A percentile compares a stretch with the other conserved stretches of the same genome.
Evolutionary conservation across 2,329 filamentous ascomycete genomes (phyloP).

Genomic region (Emergomyces orientalis): DNA sequence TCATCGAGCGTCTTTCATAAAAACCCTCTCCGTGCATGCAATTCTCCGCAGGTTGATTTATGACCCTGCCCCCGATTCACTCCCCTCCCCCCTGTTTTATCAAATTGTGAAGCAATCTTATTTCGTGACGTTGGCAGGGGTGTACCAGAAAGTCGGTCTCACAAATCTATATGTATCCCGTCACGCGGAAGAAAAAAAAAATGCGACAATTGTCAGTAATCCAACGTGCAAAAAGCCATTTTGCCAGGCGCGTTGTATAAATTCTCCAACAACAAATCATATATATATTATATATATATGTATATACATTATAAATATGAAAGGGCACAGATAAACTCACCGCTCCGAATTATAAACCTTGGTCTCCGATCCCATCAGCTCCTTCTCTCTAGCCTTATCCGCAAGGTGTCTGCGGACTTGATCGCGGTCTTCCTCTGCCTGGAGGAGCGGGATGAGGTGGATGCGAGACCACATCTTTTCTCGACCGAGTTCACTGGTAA

Average conservation of each 20-base stretch:
- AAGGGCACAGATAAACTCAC: conserved; percentile 43
- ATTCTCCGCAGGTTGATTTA: too few relatives aligned
- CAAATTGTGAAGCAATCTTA: conserved; percentile 26
- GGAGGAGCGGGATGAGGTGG: conserved; percentile 83
- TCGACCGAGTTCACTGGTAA: conserved; percentile 70
- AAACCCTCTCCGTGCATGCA: too few relatives aligned
- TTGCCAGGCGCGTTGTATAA: neutral
- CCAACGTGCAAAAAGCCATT: conserved; percentile 6
- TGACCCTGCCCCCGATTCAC: too few relatives aligned
- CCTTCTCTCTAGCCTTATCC: conserved; percentile 82
- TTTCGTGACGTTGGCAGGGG: conserved; percentile 55
- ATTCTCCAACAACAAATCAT: too few relatives aligned
- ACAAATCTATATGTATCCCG: conserved; percentile 53
- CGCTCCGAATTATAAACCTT: conserved; percentile 83
- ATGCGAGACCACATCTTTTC: conserved; percentile 99
- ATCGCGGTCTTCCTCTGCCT: conserved; percentile 95
- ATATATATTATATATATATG: too few relatives aligned
- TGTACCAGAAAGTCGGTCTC: conserved; percentile 67
- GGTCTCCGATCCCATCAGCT: conserved; percentile 71
- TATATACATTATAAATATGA: neutral
- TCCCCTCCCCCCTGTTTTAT: neutral
- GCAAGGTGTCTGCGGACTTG: conserved; percentile 79
- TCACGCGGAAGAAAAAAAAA: too few relatives aligned
- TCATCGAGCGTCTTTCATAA: too few relatives aligned
- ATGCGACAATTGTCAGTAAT: conserved; percentile 3